A percentile compares a stretch with the other conserved stretches of the same genome.
These are phyloP conservation scores for Chrysopogon serrulatus DNA, from an alignment of 176 grass and related monocot species.

Conservation along the genomic window DNA sequence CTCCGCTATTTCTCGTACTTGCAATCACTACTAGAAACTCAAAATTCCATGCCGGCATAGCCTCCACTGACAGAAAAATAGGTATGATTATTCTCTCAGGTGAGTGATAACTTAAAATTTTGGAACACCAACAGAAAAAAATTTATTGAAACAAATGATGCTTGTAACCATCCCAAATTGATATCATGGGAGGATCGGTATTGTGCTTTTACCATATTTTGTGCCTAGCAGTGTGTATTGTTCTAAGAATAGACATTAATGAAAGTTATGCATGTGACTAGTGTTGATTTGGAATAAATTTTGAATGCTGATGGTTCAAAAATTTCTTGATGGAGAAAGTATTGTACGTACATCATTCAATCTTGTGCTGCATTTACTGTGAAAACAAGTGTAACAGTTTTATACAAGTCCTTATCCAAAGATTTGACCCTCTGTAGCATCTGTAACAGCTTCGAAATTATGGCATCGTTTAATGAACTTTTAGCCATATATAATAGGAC, in stretches of 20 bases:
- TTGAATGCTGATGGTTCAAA: neutral
- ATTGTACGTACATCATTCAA: neutral
- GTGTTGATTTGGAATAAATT: neutral
- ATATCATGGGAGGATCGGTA: too few relatives aligned
- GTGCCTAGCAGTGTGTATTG: too few relatives aligned
- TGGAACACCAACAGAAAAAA: too few relatives aligned
- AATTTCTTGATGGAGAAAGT: neutral
- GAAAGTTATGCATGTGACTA: too few relatives aligned
- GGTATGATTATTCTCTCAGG: too few relatives aligned
- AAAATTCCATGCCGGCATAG: too few relatives aligned
- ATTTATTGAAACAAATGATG: too few relatives aligned
- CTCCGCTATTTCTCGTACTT: neutral
- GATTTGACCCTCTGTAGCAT: neutral
- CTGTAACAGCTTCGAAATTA: neutral
- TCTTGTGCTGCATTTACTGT: neutral
- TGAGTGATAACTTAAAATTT: too few relatives aligned
- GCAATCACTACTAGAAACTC: too few relatives aligned
- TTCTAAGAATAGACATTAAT: neutral
- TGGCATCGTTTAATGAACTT: neutral
- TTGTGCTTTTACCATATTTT: too few relatives aligned
- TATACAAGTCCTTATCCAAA: neutral
- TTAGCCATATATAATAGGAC: neutral
- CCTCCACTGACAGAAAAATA: too few relatives aligned
- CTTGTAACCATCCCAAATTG: too few relatives aligned
- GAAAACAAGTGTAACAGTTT: neutral